These are phyloP conservation scores for Tilletia horrida DNA, from an alignment of 1,284 basidiomycete species.

Conservation along the genomic window DNA sequence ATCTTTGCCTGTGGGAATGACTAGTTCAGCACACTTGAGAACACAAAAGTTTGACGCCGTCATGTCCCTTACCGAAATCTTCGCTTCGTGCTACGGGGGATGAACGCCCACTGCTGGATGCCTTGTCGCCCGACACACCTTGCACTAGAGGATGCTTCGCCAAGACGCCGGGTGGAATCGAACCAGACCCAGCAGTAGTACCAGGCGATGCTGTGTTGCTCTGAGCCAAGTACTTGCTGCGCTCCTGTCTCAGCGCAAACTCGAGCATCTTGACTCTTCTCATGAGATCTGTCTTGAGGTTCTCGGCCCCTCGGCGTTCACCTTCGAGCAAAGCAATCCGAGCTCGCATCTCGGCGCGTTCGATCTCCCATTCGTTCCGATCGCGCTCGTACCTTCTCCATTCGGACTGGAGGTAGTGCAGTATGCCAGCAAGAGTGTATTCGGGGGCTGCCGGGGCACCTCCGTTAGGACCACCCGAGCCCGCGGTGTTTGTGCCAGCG, in stretches of 20 bases:
- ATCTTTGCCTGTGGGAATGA: not conserved
- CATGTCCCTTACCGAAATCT: not conserved
- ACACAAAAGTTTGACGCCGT: not conserved
- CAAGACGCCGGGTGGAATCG: not conserved
- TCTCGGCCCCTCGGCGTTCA: slow-evolving; percentile 91
- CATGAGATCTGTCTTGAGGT: slow-evolving; percentile 91
- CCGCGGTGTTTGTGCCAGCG: slow-evolving; percentile 62
- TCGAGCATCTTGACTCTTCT: slow-evolving; percentile 98
- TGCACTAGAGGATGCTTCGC: slow-evolving; percentile 12
- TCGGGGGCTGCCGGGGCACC: slow-evolving; percentile 23
- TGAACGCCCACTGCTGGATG: slow-evolving; percentile 14
- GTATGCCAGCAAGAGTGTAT: slow-evolving; percentile 79
- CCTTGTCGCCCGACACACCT: slow-evolving; percentile 10
- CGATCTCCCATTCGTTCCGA: slow-evolving; percentile 99
- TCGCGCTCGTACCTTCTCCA: slow-evolving; percentile 89
- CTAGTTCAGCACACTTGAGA: not conserved
- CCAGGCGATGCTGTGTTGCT: not conserved
- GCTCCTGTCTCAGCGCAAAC: slow-evolving; percentile 75
- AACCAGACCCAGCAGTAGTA: not conserved
- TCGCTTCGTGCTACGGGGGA: slow-evolving; percentile 15
- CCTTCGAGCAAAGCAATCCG: slow-evolving; percentile 96
- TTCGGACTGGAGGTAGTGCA: slow-evolving; percentile 96
- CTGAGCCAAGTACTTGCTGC: slow-evolving; percentile 59
- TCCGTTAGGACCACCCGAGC: not conserved
- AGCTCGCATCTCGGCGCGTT: slow-evolving; percentile 96